These are phyloP conservation scores for Mrakia hoshinonis DNA, from an alignment of 768 basidiomycete species.

Conservation along the genomic window DNA sequence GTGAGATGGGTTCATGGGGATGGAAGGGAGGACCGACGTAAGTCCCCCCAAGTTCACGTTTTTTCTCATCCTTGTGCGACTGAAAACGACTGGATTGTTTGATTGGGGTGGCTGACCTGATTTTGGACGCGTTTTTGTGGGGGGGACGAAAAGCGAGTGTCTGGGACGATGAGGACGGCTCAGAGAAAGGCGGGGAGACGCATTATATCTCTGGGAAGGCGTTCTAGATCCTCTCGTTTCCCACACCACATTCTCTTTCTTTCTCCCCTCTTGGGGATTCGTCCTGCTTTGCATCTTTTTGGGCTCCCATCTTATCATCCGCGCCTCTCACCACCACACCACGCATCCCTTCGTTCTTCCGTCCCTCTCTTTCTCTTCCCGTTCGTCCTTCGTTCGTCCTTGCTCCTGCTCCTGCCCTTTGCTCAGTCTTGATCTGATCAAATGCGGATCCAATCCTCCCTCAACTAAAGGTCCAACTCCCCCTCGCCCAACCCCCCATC, in stretches of 20 bases:
- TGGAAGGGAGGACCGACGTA: no score
- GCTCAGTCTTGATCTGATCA: conserved; percentile 33
- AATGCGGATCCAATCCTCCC: conserved; percentile 35
- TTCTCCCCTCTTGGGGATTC: no score
- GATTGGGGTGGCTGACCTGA: neutral
- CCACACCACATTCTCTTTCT: neutral
- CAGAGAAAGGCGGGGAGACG: neutral
- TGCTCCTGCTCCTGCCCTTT: neutral
- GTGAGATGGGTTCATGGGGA: no score
- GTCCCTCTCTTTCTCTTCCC: neutral
- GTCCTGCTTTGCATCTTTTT: no score
- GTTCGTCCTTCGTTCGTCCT: neutral
- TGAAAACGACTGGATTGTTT: neutral
- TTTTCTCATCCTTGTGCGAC: neutral
- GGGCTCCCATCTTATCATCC: no score
- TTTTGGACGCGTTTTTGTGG: neutral
- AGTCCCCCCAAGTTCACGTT: no score
- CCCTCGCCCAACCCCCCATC: neutral
- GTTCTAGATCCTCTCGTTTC: neutral
- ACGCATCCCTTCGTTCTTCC: no score
- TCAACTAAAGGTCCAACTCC: neutral
- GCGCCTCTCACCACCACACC: no score
- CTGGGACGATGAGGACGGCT: conserved; percentile 4
- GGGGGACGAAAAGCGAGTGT: neutral
- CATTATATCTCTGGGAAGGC: neutral